Base-by-base conservation (phyloP, 371 early-diverging fungal species). In the Mucor irregularis region DNA sequence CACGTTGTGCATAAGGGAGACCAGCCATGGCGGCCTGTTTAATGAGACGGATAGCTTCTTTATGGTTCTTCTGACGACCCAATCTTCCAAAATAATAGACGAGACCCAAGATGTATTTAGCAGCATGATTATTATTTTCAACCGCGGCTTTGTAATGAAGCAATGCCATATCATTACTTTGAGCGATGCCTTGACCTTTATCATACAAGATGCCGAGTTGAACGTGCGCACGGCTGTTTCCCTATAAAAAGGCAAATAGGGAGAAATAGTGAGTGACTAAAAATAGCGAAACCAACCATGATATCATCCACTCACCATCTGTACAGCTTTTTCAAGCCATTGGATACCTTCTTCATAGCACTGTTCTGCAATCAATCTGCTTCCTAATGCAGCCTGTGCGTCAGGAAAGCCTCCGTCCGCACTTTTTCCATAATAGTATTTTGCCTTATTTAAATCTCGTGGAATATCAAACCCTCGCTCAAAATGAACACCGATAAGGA, bases 351-450 rank as follows among this genome's bases (percentile, higher is more conserved):
- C 42, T 22, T 45, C 49, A 56, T 66, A 58, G n/a, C 61, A 50
- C 10, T 35, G 34, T 11, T 68, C 58, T 14, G 70, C 66, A 19
- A 73, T 52, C 13, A 69, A 53, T 40, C 66, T 52, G 43, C 64
- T 62, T 16, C 79, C 79, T 17, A 78, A 66, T 24, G 79, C 76
- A 53, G 76, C 71, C 44, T 78, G 79, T 31, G 74, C 76, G 42
- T 75, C 76, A 16, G 71, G 56, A 58, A 71, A 69, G 13, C 64
- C 74, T 61, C 69, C 66, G 8, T 70, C 45, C 10, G 78, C 78
- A 55, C 78, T 78, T 30, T 59, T 48, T 26, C 56, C 25, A 50
- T 63, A 70, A 52, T 68, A 74, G 2, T 63, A 11, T 28, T 59
- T 68, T 49, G 73, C 74, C 40, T 60, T 59, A 44, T 56, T 56